Conservation (phyloP, 2,329 filamentous ascomycete genomes). For the Penicillium griseofulvum region DNA sequence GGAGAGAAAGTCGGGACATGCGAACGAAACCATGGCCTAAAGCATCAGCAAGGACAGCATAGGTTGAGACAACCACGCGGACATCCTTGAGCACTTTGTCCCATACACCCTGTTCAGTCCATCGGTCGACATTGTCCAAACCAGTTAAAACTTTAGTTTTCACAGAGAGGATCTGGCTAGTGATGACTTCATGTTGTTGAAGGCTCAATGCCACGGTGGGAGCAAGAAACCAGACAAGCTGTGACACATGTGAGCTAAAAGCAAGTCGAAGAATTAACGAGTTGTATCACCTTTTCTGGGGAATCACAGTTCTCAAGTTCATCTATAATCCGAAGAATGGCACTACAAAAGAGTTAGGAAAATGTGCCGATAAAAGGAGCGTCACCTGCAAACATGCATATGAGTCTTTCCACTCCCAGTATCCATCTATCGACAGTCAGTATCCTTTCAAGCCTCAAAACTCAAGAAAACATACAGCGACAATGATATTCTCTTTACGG, state of each 20-base stretch:
- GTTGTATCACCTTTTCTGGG: slow-evolving; percentile 53
- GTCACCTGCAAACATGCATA: slow-evolving; percentile 53
- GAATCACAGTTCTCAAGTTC: slow-evolving; percentile 57
- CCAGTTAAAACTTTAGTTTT: slow-evolving; percentile 65
- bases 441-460: not conserved
- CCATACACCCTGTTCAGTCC: slow-evolving; percentile 69
- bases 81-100: slow-evolving; percentile 62
- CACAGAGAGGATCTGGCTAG: slow-evolving; percentile 56
- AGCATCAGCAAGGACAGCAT: slow-evolving; percentile 71
- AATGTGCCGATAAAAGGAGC: not conserved
- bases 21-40: slow-evolving; percentile 70
- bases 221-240: slow-evolving; percentile 68
- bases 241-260: not conserved
- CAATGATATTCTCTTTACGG: slow-evolving; percentile 66
- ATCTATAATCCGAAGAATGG: slow-evolving; percentile 63
- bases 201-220: slow-evolving; percentile 66
- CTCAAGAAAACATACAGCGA: slow-evolving; percentile 53
- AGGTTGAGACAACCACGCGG: slow-evolving; percentile 73
- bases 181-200: slow-evolving; percentile 64
- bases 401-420: slow-evolving; percentile 78
- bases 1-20: slow-evolving; percentile 61
- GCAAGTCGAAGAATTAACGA: not conserved
- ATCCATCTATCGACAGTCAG: slow-evolving; percentile 60
- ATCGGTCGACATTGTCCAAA: slow-evolving; percentile 67
- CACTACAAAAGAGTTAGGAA: slow-evolving; percentile 45